These are phyloP conservation scores for Geoglossum cookeanum DNA, from an alignment of 2,329 filamentous ascomycete species.

Conservation along the genomic window DNA sequence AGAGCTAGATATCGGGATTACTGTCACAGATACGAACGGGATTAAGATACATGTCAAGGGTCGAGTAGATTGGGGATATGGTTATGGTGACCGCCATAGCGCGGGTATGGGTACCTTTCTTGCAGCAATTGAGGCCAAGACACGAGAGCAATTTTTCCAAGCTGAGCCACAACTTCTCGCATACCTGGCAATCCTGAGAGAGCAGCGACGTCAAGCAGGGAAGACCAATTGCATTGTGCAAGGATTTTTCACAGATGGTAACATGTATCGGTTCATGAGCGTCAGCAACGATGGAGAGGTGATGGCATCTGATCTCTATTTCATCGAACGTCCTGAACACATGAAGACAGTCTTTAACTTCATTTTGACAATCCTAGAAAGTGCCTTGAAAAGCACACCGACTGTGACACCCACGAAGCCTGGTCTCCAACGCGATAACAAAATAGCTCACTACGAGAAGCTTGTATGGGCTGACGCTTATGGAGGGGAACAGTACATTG, in stretches of 20 bases:
- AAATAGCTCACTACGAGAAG: neutral
- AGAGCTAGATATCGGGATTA: neutral
- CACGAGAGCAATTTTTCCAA: neutral
- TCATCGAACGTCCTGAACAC: neutral
- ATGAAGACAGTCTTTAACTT: neutral
- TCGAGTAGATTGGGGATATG: neutral
- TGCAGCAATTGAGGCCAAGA: neutral
- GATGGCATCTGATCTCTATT: neutral
- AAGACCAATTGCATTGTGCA: neutral
- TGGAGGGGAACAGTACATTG: constrained; percentile 1
- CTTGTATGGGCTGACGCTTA: neutral
- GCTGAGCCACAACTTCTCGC: neutral
- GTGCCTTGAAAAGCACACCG: neutral
- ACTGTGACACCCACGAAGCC: neutral
- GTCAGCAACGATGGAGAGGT: neutral
- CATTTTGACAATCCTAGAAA: neutral
- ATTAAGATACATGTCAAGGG: neutral
- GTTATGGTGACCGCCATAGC: neutral
- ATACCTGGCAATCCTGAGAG: neutral
- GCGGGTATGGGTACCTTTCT: neutral
- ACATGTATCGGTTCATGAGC: neutral
- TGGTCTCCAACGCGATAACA: neutral
- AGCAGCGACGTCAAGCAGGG: neutral
- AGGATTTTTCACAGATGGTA: neutral
- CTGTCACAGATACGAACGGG: neutral